Evolutionary conservation across 768 basidiomycete genomes (phyloP).

Genomic region (Kwoniella shandongensis): DNA sequence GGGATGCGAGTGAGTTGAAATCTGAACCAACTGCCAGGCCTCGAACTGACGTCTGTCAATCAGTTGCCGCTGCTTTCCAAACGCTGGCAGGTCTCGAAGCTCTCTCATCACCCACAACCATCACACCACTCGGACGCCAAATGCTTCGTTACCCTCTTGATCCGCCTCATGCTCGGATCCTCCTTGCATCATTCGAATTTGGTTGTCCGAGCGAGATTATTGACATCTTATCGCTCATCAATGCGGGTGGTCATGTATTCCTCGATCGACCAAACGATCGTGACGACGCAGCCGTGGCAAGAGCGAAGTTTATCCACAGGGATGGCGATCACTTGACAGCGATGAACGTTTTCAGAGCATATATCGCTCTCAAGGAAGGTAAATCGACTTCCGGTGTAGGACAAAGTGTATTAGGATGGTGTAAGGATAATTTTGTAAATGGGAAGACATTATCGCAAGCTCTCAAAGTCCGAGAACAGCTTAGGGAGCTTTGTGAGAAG

Average conservation of each 20-base stretch:
- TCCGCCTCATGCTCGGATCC: conserved; percentile 71
- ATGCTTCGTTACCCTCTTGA: conserved; percentile 96
- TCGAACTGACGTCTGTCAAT: conserved; percentile 5
- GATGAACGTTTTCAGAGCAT: conserved; percentile 79
- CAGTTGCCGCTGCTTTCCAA: conserved; percentile 53
- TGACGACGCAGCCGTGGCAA: conserved; percentile 65
- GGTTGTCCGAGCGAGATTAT: conserved; percentile 76
- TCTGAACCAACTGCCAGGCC: too few relatives aligned
- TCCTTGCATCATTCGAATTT: conserved; percentile 73
- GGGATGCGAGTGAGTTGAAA: conserved; percentile 65
- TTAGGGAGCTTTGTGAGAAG: conserved; percentile 66
- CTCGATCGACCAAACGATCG: conserved; percentile 67
- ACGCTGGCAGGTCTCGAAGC: conserved; percentile 75
- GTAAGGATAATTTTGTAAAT: conserved; percentile 76
- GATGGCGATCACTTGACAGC: conserved; percentile 89
- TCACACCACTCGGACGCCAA: conserved; percentile 72
- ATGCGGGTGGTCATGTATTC: conserved; percentile 77
- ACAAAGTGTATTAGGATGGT: conserved; percentile 64
- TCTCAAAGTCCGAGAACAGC: conserved; percentile 73
- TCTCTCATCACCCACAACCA: conserved; percentile 63
- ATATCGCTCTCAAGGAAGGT: conserved; percentile 59
- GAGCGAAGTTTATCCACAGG: conserved; percentile 75
- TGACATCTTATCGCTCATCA: conserved; percentile 79
- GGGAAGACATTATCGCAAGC: conserved; percentile 77
- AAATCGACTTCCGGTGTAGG: conserved; percentile 9